Percentiles rank a stretch among this genome's conserved stretches.
phyloP scores from a whole-genome alignment of 371 early-diverging fungal species.

The Mucor sp. region DNA sequence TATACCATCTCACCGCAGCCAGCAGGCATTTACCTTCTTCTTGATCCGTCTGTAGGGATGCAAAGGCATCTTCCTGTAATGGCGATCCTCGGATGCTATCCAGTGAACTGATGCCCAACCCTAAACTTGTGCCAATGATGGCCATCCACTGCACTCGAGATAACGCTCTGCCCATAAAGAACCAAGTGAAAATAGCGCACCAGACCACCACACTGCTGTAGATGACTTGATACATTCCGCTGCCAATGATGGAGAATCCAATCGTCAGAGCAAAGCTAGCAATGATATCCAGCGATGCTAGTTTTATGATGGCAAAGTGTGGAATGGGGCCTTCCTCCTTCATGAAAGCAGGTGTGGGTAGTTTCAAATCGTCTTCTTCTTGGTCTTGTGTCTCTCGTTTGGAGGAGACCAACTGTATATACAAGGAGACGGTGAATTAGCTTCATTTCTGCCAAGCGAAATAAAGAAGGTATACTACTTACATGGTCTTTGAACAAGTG shows the following conservation, averaged over 20 bases:
- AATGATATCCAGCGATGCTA: constrained; percentile 63
- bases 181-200: constrained; percentile 68
- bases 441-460: background rate
- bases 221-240: constrained; percentile 76
- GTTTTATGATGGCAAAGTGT: constrained; percentile 52
- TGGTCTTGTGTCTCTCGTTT: background rate
- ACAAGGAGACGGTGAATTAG: background rate
- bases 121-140: constrained; percentile 67
- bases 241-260: constrained; percentile 74
- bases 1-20: background rate
- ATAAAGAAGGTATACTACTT: too few species aligned
- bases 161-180: constrained; percentile 59
- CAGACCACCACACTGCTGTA: constrained; percentile 77
- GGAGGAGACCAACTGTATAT: background rate
- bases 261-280: constrained; percentile 68
- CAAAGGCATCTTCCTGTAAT: background rate
- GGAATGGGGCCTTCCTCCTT: constrained; percentile 34
- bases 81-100: constrained; percentile 23
- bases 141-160: constrained; percentile 64
- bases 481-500: background rate
- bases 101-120: constrained; percentile 64
- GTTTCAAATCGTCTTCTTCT: background rate
- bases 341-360: background rate
- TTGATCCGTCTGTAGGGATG: background rate
- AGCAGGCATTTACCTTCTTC: background rate